These are phyloP conservation scores for Salix dunnii DNA, from an alignment of 345 rosid genomes.

Conservation along the genomic window DNA sequence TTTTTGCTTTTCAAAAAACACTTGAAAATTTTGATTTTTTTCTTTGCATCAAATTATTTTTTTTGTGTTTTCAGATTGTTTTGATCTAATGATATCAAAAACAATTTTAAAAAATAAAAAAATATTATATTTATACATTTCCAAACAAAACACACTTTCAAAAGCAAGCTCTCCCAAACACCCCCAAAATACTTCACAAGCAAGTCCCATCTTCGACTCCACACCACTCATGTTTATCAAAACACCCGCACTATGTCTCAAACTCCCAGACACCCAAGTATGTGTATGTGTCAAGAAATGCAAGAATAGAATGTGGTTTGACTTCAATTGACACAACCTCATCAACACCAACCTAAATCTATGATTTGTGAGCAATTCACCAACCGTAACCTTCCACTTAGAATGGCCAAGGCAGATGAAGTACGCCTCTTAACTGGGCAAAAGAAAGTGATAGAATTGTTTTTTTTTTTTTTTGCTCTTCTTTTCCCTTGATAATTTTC, in stretches of 20 bases:
- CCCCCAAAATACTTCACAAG: background rate
- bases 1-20: too few relatives aligned
- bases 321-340: background rate
- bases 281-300: background rate
- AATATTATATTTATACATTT: too few relatives aligned
- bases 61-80: too few relatives aligned
- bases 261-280: background rate
- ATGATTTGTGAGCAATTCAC: background rate
- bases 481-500: background rate
- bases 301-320: background rate
- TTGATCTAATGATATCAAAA: too few relatives aligned
- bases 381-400: background rate
- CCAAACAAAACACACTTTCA: too few relatives aligned
- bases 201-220: background rate
- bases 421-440: background rate
- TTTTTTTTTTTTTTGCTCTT: background rate
- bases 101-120: too few relatives aligned
- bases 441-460: background rate
- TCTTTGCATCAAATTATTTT: too few relatives aligned
- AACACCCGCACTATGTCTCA: background rate
- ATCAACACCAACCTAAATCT: background rate
- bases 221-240: background rate
- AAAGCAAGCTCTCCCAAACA: too few relatives aligned
- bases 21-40: too few relatives aligned
- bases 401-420: background rate